Evolutionary conservation across 768 basidiomycete genomes (phyloP), one percentile per base, ranked within the genome.

Genomic region (Piloderma croceum): DNA sequence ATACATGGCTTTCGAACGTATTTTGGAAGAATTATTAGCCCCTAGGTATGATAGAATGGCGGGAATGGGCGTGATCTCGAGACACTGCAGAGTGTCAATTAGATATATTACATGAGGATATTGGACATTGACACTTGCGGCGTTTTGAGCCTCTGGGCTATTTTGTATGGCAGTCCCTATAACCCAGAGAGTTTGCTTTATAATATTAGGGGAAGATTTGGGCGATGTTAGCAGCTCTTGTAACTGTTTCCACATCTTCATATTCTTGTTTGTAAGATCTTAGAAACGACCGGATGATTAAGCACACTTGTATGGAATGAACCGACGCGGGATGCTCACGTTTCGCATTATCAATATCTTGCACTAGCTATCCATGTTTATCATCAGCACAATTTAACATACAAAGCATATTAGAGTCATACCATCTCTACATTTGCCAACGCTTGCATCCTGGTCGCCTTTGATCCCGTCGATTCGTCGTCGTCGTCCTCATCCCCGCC

Each of bases 391-490:
- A 32, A 13, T n/a, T 6, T 19, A 7, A 32, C 17, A 11, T 15
- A 17, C 12, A 7, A 15, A 17, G 38, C 20, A 24, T 37, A 4
- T 32, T 13, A 11, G 22, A 29, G 10, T 4, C 76, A 37, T 38
- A 86, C 90, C 88, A 92, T 84, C 64, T 94, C 91, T 22, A 92
- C 62, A 53, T 93, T 72, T 58, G 93, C 91, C 53, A 91, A 64
- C 0, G 90, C 83, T 13, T 68, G 64, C 31, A 89, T 62, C 25
- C 88, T 65, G n/a, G n/a, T n/a, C n/a, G n/a, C n/a, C n/a, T n/a
- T n/a, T n/a, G n/a, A n/a, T n/a, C n/a, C n/a, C n/a, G n/a, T n/a
- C n/a, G n/a, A n/a, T 29, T 29, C 27, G 27, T 29, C 27, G n/a
- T n/a, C n/a, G n/a, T n/a, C n/a, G n/a, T n/a, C n/a, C 12, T 74